Percentiles rank a stretch among this genome's conserved stretches.
Evolutionary conservation across 371 early-diverging fungal genomes (phyloP).

Genomic region (Lichtheimia hyalospora): DNA sequence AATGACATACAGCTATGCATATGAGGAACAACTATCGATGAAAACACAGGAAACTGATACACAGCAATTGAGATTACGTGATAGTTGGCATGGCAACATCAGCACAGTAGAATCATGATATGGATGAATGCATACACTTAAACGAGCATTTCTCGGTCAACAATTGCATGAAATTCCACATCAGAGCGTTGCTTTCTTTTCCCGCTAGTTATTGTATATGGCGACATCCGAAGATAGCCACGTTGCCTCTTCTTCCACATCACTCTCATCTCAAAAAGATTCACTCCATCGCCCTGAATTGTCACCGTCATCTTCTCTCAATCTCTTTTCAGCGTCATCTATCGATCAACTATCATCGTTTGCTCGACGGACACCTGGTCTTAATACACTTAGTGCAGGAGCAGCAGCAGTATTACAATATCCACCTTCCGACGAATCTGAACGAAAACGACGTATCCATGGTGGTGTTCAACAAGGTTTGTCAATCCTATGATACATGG

Average conservation of each 20-base stretch:
- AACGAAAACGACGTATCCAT: conserved; percentile 3
- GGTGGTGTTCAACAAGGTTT: conserved; percentile 2
- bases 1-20: too few relatives aligned
- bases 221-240: not conserved
- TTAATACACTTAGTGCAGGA: conserved; percentile 16
- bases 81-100: too few relatives aligned
- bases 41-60: too few relatives aligned
- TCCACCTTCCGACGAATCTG: conserved; percentile 4
- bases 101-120: too few relatives aligned
- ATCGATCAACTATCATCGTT: conserved; percentile 34
- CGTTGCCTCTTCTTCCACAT: conserved; percentile 3
- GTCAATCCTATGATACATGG: not conserved
- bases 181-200: too few relatives aligned
- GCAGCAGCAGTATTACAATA: conserved; percentile 4
- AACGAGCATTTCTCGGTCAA: too few relatives aligned
- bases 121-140: too few relatives aligned
- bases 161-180: too few relatives aligned
- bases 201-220: not conserved
- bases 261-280: conserved; percentile 1
- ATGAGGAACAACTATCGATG: too few relatives aligned
- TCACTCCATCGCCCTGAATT: not conserved
- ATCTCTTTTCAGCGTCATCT: conserved; percentile 11
- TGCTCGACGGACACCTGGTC: conserved; percentile 29
- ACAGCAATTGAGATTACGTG: too few relatives aligned
- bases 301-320: not conserved